Percentiles rank a stretch among this genome's conserved stretches.
These are phyloP conservation scores for Escovopsis sp. DNA, from an alignment of 2,329 filamentous ascomycete genomes.

Conservation along the genomic window DNA sequence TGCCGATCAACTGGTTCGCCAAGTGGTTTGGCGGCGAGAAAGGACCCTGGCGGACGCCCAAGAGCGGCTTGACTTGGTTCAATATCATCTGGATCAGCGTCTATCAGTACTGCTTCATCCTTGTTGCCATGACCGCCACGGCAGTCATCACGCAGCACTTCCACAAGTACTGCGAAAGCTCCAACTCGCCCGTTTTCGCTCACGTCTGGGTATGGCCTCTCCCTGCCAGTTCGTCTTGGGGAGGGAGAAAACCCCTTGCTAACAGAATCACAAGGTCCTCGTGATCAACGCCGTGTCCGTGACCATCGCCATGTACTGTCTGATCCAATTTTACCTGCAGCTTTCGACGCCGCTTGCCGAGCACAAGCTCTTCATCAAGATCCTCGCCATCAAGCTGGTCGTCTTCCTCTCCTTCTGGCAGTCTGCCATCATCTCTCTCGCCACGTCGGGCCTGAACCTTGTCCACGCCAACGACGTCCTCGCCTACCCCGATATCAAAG, in stretches of 20 bases:
- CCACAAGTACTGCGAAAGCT: conserved; percentile 62
- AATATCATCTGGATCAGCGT: conserved; percentile 73
- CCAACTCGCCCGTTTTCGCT: conserved; percentile 62
- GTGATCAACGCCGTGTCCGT: conserved; percentile 58
- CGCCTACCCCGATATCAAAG: conserved; percentile 60
- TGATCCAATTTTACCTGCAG: conserved; percentile 79
- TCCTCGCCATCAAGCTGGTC: conserved; percentile 76
- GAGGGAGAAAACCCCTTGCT: conserved; percentile 1
- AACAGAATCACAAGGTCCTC: conserved; percentile 32
- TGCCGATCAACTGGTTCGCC: conserved; percentile 55
- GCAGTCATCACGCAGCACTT: conserved; percentile 59
- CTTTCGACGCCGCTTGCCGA: conserved; percentile 52
- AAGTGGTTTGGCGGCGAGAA: conserved; percentile 55
- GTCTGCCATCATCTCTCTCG: conserved; percentile 34
- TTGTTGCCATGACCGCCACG: conserved; percentile 64
- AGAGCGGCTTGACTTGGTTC: conserved; percentile 78
- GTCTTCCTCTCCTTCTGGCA: conserved; percentile 93
- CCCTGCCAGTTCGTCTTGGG: not conserved
- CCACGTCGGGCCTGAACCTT: conserved; percentile 45
- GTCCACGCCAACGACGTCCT: conserved; percentile 45
- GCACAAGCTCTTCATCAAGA: conserved; percentile 63
- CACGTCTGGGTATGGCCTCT: conserved; percentile 57
- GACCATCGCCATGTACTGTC: conserved; percentile 73
- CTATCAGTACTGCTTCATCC: conserved; percentile 76
- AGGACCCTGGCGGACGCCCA: conserved; percentile 58